Base-by-base conservation (phyloP, 768 basidiomycete genomes). In the Tylopilus sp. region DNA sequence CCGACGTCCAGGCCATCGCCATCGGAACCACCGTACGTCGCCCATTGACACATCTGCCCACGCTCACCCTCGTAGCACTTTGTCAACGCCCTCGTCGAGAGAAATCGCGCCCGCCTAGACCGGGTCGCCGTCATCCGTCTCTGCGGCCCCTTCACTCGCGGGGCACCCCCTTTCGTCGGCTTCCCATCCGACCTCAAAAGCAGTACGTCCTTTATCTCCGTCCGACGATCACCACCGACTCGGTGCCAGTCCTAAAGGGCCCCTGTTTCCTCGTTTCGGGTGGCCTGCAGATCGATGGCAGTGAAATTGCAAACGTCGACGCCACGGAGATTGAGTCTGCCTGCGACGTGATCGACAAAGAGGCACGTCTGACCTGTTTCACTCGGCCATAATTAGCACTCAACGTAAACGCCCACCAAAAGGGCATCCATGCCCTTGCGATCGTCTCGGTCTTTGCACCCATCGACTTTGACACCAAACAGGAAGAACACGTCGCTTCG, bases 101-200 rank as follows among this genome's bases (percentile, higher is more conserved):
- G 76, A 22, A 78, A 85, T 63, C 67, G 76, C 6, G 55, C 74
- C 3, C 73, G 78, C n/a, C 67, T 86, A 14, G 74, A 76, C 41
- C 78, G 78, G 42, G 84, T 87, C 0, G 85, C 83, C 1, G 83
- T 86, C 31, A 74, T 87, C 45, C 78, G 85, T 50, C 73, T 87
- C 9, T 83, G 81, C 42, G 81, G 78, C 3, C 81, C 81, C 0
- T 84, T 81, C 64, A 80, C 80, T 3, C 71, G 66, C 17, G 80
- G 81, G 29, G 76, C 76, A 17, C 85, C 83, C 12, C 78, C 85
- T 0, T 84, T 81, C 56, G 71, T 77, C 17, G 78, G 77, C n/a
- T 83, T 81, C 57, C 82, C 74, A 1, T 62, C 45, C 24, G 70
- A 69, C 19, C 50, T 77, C 17, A 63, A 66, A 48, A 10, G 38